These are phyloP conservation scores for Pisolithus sp. DNA, from an alignment of 768 basidiomycete species.

Conservation along the genomic window DNA sequence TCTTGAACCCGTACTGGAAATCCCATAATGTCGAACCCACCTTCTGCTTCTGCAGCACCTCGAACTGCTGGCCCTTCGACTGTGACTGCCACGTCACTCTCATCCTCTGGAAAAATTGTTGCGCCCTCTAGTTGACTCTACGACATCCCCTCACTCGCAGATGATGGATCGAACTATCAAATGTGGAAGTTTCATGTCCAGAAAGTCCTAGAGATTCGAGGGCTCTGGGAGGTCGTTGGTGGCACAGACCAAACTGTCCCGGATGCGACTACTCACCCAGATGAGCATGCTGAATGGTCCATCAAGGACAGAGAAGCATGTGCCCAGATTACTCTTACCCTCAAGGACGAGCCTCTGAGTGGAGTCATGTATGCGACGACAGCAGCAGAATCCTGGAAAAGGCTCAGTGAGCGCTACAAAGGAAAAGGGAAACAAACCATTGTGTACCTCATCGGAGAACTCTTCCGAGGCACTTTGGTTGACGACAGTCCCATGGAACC, in stretches of 20 bases:
- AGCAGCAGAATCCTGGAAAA: slow-evolving; percentile 14
- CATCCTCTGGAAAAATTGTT: too few species aligned
- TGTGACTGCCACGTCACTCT: too few species aligned
- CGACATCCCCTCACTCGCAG: slow-evolving; percentile 6
- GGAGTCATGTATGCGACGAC: slow-evolving; percentile 10
- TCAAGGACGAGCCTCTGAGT: slow-evolving; percentile 18
- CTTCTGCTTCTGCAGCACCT: too few species aligned
- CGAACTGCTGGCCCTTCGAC: too few species aligned
- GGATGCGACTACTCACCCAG: neutral
- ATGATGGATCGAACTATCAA: neutral
- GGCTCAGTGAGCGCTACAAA: slow-evolving; percentile 12
- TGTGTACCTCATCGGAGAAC: too few species aligned
- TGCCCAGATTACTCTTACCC: slow-evolving; percentile 18
- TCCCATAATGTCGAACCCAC: too few species aligned
- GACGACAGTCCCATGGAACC: too few species aligned
- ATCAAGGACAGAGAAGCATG: slow-evolving; percentile 11
- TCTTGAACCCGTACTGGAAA: too few species aligned
- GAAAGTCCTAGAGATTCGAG: too few species aligned
- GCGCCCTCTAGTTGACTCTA: neutral
- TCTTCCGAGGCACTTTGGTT: too few species aligned
- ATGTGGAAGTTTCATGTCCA: too few species aligned
- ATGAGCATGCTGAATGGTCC: neutral
- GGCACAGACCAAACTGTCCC: neutral
- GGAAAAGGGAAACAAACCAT: too few species aligned
- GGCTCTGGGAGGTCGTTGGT: slow-evolving; percentile 4